phyloP scores from a whole-genome alignment of 2,329 filamentous ascomycete species.

The Chaetomiaceae sp. region DNA sequence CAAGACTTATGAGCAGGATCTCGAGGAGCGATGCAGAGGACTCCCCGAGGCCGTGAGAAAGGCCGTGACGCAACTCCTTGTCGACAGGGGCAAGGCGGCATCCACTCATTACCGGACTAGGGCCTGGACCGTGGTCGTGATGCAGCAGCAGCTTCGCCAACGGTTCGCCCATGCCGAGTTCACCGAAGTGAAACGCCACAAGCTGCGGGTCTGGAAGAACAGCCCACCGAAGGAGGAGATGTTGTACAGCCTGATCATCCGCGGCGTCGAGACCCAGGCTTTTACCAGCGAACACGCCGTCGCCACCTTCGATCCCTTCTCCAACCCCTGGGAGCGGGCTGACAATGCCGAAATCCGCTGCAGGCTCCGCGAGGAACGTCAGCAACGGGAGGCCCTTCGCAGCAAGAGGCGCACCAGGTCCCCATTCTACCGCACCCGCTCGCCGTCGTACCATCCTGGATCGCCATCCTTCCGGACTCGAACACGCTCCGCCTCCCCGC shows the following conservation, averaged over 20 bases:
- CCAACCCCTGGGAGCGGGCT: constrained; percentile 26
- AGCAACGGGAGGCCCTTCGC: neutral
- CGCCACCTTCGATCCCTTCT: constrained; percentile 4
- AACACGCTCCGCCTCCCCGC: neutral
- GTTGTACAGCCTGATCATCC: constrained; percentile 25
- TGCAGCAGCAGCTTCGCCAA: constrained; percentile 25
- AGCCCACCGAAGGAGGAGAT: constrained; percentile 9
- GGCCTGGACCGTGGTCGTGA: constrained; percentile 26
- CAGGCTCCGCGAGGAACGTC: constrained; percentile 10
- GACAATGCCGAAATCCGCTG: constrained; percentile 19
- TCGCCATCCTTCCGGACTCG: constrained; percentile 13
- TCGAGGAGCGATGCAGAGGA: constrained; percentile 25
- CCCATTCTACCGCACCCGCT: constrained; percentile 10
- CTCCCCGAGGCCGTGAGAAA: constrained; percentile 19
- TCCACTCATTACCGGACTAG: constrained; percentile 24
- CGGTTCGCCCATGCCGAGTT: constrained; percentile 23
- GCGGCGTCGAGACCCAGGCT: constrained; percentile 22
- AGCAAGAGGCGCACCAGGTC: constrained; percentile 7
- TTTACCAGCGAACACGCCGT: constrained; percentile 12
- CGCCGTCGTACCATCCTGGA: constrained; percentile 2
- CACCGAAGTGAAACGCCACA: constrained; percentile 23
- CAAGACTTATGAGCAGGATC: constrained; percentile 27
- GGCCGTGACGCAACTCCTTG: constrained; percentile 23
- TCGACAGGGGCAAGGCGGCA: constrained; percentile 18
- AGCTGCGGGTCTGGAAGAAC: constrained; percentile 26